Conservation (phyloP, 352 stramenopile genomes). For the Phytopythium mirpurense region DNA sequence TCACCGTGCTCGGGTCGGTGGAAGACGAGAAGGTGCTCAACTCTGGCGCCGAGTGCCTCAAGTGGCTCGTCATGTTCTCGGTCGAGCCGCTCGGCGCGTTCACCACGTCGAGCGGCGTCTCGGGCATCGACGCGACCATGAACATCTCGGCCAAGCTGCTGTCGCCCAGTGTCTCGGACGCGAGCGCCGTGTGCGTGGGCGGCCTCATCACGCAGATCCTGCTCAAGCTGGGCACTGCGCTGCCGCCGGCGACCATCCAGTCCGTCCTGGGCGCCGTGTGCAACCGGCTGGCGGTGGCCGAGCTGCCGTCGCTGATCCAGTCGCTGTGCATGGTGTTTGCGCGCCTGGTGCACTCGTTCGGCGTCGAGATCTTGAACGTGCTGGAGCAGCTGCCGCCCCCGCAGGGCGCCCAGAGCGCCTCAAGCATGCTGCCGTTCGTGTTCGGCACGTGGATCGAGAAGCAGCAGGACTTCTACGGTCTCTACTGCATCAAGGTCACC, state of each 20-base stretch:
- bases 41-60: constrained; percentile 70
- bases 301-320: constrained; percentile 72
- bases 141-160: constrained; percentile 64
- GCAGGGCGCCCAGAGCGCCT: constrained; percentile 13
- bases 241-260: constrained; percentile 62
- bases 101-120: constrained; percentile 24
- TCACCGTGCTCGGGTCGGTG: constrained; percentile 46
- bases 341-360: constrained; percentile 70
- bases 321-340: constrained; percentile 83
- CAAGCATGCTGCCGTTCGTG: constrained; percentile 75
- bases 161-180: constrained; percentile 58
- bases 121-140: constrained; percentile 66
- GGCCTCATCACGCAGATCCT: constrained; percentile 80
- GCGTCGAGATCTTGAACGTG: constrained; percentile 57
- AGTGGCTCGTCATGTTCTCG: constrained; percentile 80
- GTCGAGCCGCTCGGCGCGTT: constrained; percentile 58
- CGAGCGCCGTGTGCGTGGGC: constrained; percentile 63
- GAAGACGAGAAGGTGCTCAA: constrained; percentile 81
- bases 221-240: constrained; percentile 50
- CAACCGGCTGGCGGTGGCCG: constrained; percentile 51
- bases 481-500: constrained; percentile 83
- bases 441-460: constrained; percentile 82
- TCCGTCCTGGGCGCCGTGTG: constrained; percentile 72
- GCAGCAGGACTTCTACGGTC: constrained; percentile 77
- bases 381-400: constrained; percentile 63